Evolutionary conservation across 2,329 filamentous ascomycete genomes (phyloP).

Genomic region (Trichoderma sp.): DNA sequence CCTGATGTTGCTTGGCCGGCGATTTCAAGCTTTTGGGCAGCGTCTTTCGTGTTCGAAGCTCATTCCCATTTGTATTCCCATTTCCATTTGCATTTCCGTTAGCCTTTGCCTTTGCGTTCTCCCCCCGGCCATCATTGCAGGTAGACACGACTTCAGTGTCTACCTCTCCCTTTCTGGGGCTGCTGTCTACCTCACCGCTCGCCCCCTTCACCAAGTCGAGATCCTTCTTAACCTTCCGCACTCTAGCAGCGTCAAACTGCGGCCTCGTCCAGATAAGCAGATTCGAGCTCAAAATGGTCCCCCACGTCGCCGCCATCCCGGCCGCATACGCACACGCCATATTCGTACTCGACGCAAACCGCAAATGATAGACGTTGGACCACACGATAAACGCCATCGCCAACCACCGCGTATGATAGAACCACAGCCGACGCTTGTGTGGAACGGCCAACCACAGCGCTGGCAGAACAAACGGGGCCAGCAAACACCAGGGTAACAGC

Average conservation of each 20-base stretch:
- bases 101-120: background rate
- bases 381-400: constrained; percentile 43
- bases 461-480: constrained; percentile 48
- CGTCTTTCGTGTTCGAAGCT: background rate
- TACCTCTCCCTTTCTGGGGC: background rate
- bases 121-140: background rate
- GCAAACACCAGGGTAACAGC: constrained; percentile 50
- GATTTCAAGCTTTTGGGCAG: background rate
- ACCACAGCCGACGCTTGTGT: constrained; percentile 48
- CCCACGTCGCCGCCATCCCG: constrained; percentile 51
- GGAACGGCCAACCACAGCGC: constrained; percentile 55
- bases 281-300: constrained; percentile 46
- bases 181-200: background rate
- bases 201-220: background rate
- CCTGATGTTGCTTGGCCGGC: too few species aligned
- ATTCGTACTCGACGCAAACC: constrained; percentile 47
- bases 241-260: constrained; percentile 55
- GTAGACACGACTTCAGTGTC: background rate
- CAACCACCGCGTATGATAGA: constrained; percentile 49
- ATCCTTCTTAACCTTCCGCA: constrained; percentile 33
- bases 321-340: constrained; percentile 48
- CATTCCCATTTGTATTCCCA: background rate
- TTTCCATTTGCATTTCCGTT: background rate
- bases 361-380: constrained; percentile 44
- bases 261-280: constrained; percentile 53